Evolutionary conservation across 257 asterid genomes (phyloP).

Genomic region (Thymus mandschuricus): DNA sequence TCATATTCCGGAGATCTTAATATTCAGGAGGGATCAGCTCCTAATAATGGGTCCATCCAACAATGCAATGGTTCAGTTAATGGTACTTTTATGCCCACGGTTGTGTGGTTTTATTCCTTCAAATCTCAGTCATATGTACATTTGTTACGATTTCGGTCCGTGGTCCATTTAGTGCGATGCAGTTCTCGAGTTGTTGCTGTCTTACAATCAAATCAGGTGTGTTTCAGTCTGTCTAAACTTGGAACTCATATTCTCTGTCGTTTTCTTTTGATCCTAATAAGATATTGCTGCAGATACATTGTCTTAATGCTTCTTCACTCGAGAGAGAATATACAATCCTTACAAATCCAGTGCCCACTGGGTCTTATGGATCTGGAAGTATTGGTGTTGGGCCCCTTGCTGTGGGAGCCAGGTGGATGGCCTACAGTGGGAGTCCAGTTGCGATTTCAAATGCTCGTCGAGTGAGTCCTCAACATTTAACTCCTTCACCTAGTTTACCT

Average conservation of each 20-base stretch:
- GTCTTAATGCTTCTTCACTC: constrained; percentile 76
- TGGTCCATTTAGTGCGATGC: constrained; percentile 82
- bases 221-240: constrained; percentile 15
- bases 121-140: constrained; percentile 80
- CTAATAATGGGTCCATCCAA: constrained; percentile 52
- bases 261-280: constrained; percentile 12
- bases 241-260: background rate
- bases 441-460: constrained; percentile 59
- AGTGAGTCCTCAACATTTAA: constrained; percentile 80
- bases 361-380: constrained; percentile 41
- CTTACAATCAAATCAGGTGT: constrained; percentile 87
- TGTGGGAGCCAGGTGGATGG: constrained; percentile 94
- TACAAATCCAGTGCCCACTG: constrained; percentile 76
- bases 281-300: constrained; percentile 63
- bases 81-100: constrained; percentile 62
- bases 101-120: constrained; percentile 87
- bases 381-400: constrained; percentile 94
- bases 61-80: constrained; percentile 46
- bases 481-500: constrained; percentile 60
- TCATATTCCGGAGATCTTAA: constrained; percentile 66
- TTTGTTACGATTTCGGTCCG: constrained; percentile 75
- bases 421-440: constrained; percentile 89
- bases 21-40: constrained; percentile 48
- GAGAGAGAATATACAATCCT: constrained; percentile 75
- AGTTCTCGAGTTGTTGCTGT: constrained; percentile 81